Evolutionary conservation across 225 moss, liverwort and hornwort genomes (phyloP), one percentile per base, ranked within the genome.

Genomic region (Physcomitrium patens): DNA sequence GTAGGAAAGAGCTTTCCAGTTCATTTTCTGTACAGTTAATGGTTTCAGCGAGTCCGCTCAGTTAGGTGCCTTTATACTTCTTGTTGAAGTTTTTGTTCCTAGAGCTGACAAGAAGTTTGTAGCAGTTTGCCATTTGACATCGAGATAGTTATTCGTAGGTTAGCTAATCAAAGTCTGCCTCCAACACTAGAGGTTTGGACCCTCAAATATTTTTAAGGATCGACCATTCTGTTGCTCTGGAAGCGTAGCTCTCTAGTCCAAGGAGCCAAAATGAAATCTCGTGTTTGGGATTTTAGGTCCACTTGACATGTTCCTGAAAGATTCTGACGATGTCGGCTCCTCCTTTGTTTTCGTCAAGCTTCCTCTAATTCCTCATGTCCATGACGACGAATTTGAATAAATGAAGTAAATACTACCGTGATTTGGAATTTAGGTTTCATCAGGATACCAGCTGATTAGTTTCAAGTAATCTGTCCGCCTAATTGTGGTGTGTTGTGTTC

Each of bases 51-150:
- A 23, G 76, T 68, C 51, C 22, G 50, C n/a, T 80, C 65, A 66
- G 52, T 51, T 7, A 43, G 69, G 73, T 70, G 65, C 42, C 77
- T 73, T 69, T 60, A 80, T 52, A 68, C 63, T 79, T 37, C 31
- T 72, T 60, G 68, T 23, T 14, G 26, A 60, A 66, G 76, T 46
- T 67, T 73, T 22, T 60, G 54, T 53, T 62, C 59, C 41, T 42
- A 54, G 53, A 47, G 73, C 53, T 1, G 9, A 17, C 19, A 46
- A n/a, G 64, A 23, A 59, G 50, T 49, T 75, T 8, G 16, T 62
- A 68, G 31, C 20, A 42, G 69, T 60, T 46, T 73, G 65, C 65
- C 73, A 73, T 54, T 64, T 3, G 37, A 16, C 58, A 53, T 10
- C 22, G 68, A 0, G 22, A 10, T 60, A 53, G 63, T 20, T 78